Conservation (phyloP, 2,329 filamentous ascomycete genomes). For the Pezicula rhizophila region DNA sequence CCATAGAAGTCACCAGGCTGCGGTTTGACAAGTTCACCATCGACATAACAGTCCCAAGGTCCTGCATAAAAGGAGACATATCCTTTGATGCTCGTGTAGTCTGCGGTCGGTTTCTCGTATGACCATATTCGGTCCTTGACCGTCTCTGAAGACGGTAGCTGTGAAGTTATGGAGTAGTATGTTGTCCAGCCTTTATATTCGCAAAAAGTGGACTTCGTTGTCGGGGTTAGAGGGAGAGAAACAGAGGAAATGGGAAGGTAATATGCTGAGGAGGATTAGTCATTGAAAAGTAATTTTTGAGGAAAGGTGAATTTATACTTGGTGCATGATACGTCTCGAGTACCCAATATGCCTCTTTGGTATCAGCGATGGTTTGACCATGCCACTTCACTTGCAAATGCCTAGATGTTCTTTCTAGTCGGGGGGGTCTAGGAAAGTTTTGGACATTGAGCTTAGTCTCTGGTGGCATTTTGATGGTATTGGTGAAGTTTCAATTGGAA, state of each 20-base stretch:
- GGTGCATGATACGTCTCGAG: slow-evolving; percentile 58
- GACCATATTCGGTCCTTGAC: slow-evolving; percentile 52
- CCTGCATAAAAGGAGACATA: slow-evolving; percentile 55
- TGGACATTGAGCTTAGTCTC: slow-evolving; percentile 46
- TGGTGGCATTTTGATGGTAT: slow-evolving; percentile 28
- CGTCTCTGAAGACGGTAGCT: slow-evolving; percentile 28
- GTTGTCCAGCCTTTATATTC: slow-evolving; percentile 58
- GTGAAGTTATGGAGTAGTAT: slow-evolving; percentile 45
- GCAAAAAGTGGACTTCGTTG: slow-evolving; percentile 41
- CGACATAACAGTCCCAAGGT: slow-evolving; percentile 57
- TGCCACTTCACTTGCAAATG: slow-evolving; percentile 53
- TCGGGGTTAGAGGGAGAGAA: slow-evolving; percentile 39
- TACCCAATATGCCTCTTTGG: slow-evolving; percentile 53
- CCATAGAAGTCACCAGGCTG: slow-evolving; percentile 60
- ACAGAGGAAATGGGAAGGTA: slow-evolving; percentile 50
- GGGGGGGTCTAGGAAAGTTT: slow-evolving; percentile 52
- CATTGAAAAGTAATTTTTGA: neutral
- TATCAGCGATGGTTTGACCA: slow-evolving; percentile 49
- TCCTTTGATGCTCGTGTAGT: slow-evolving; percentile 47
- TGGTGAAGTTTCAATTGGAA: too few species aligned
- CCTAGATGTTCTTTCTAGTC: slow-evolving; percentile 45
- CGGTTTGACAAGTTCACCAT: slow-evolving; percentile 52
- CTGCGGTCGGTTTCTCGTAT: slow-evolving; percentile 47
- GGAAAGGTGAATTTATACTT: slow-evolving; percentile 31
- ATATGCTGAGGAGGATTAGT: slow-evolving; percentile 38